Percentiles rank a stretch among this genome's conserved stretches.
phyloP scores from a whole-genome alignment of 2,329 filamentous ascomycete genomes.

The Monilinia aucupariae region DNA sequence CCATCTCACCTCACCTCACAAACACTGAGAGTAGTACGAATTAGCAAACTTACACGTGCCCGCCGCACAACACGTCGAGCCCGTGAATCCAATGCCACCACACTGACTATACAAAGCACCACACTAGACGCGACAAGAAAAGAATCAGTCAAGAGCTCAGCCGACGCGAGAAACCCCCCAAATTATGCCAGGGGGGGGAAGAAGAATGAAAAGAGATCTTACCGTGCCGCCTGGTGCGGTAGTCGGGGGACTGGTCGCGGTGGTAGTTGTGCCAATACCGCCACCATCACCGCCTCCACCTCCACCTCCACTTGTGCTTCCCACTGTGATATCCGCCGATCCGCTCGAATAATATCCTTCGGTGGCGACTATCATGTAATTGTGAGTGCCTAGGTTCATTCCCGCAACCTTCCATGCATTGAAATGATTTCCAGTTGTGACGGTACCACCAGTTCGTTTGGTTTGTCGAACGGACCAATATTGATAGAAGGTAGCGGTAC shows the following conservation, averaged over 20 bases:
- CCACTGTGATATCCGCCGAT: conserved; percentile 19
- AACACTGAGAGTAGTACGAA: conserved; percentile 16
- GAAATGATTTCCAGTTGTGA: conserved; percentile 48
- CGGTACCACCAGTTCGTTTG: conserved; percentile 47
- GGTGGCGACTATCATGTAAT: conserved; percentile 47
- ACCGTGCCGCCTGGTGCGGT: not conserved
- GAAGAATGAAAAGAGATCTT: not conserved
- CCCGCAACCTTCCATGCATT: conserved; percentile 47
- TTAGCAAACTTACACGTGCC: conserved; percentile 11
- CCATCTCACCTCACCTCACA: too few species aligned
- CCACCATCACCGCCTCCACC: too few species aligned
- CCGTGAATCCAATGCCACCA: conserved; percentile 10
- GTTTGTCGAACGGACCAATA: conserved; percentile 48
- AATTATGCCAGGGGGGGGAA: too few species aligned
- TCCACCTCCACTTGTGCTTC: not conserved
- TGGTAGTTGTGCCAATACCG: not conserved
- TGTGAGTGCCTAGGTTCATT: conserved; percentile 41
- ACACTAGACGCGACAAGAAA: not conserved
- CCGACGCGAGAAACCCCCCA: too few species aligned
- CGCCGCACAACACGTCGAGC: conserved; percentile 8
- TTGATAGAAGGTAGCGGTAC: conserved; percentile 48
- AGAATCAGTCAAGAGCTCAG: not conserved
- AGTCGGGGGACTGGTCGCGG: not conserved
- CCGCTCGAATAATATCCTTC: conserved; percentile 22
- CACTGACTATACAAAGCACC: conserved; percentile 15